These are phyloP conservation scores for Phytopythium ostracodes DNA, from an alignment of 352 stramenopile species.

Conservation along the genomic window DNA sequence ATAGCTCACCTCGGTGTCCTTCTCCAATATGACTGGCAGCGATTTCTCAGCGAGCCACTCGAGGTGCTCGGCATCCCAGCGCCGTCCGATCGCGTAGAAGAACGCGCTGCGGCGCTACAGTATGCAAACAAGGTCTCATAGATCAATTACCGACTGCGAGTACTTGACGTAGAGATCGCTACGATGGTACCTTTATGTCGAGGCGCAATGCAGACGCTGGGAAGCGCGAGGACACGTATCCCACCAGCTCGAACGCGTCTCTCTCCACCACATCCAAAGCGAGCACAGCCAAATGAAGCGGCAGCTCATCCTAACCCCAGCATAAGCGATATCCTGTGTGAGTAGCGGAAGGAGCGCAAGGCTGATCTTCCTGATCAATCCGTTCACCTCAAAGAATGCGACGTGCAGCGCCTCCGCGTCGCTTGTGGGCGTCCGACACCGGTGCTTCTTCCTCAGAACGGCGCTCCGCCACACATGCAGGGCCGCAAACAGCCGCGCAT, in stretches of 20 bases:
- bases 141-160: not conserved
- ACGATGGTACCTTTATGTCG: constrained; percentile 20
- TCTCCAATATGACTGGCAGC: constrained; percentile 26
- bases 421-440: constrained; percentile 16
- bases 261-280: constrained; percentile 15
- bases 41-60: constrained; percentile 52
- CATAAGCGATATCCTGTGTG: not conserved
- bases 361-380: not conserved
- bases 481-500: constrained; percentile 35
- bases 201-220: constrained; percentile 16
- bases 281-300: constrained; percentile 35
- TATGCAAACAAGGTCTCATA: constrained; percentile 8
- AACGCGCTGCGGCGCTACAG: constrained; percentile 22
- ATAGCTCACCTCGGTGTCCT: constrained; percentile 30
- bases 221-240: constrained; percentile 19
- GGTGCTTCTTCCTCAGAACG: constrained; percentile 36
- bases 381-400: constrained; percentile 52
- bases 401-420: constrained; percentile 28
- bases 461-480: constrained; percentile 39
- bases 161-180: no score
- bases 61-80: constrained; percentile 38
- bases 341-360: not conserved
- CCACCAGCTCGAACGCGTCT: constrained; percentile 30
- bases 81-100: constrained; percentile 42
- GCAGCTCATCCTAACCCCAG: constrained; percentile 29